phyloP scores from a whole-genome alignment of 2,329 filamentous ascomycete genomes.

The Ophidiomyces ophidiicola region DNA sequence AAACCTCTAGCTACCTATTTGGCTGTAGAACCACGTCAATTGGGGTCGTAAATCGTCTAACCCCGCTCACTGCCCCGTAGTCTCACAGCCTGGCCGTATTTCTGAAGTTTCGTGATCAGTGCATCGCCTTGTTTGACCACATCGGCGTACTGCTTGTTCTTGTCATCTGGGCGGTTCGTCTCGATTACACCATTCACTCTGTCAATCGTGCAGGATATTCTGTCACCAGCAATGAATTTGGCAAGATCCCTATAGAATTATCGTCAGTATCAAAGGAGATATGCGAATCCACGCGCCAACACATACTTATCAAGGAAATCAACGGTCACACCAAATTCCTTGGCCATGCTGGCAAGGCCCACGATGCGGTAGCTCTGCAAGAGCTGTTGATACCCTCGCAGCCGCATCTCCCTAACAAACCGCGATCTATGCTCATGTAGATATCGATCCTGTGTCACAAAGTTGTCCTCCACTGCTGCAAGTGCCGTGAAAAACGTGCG shows the following conservation, averaged over 20 bases:
- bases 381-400: conserved; percentile 91
- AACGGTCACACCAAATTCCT: conserved; percentile 90
- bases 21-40: not conserved
- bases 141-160: conserved; percentile 99
- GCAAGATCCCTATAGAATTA: conserved; percentile 60
- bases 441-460: conserved; percentile 88
- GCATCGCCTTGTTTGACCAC: conserved; percentile 96
- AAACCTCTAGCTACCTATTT: no score
- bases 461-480: conserved; percentile 80
- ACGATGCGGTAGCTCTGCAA: conserved; percentile 96
- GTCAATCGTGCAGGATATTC: conserved; percentile 94
- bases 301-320: conserved; percentile 87
- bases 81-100: conserved; percentile 93
- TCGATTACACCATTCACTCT: conserved; percentile 94
- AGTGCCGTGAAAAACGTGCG: conserved; percentile 85
- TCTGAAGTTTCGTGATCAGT: conserved; percentile 96
- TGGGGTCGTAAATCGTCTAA: conserved; percentile 28
- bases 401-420: conserved; percentile 97
- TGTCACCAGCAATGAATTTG: conserved; percentile 89
- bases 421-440: conserved; percentile 90
- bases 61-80: conserved; percentile 89
- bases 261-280: conserved; percentile 15
- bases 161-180: conserved; percentile 94
- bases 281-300: not conserved
- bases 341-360: conserved; percentile 92